phyloP scores from a whole-genome alignment of 2,329 filamentous ascomycete species.

The Chrysosporium queenslandicum region DNA sequence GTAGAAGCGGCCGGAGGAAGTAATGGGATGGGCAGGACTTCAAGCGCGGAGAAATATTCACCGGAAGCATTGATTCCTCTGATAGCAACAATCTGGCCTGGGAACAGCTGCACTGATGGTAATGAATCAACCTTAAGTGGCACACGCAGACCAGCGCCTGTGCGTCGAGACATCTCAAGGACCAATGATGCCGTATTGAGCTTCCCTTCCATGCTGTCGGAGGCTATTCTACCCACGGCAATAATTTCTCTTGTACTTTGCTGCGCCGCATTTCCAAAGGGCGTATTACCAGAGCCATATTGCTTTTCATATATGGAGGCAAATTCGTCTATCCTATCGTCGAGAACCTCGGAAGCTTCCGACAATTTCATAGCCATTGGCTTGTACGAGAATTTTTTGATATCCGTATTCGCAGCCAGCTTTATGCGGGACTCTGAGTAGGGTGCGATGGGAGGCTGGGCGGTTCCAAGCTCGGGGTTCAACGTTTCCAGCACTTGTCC shows the following conservation, averaged over 20 bases:
- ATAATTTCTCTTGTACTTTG: conserved; percentile 80
- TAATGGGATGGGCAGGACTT: conserved; percentile 65
- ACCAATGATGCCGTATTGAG: conserved; percentile 77
- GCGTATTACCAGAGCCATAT: conserved; percentile 64
- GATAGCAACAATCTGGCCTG: conserved; percentile 84
- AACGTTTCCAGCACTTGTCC: conserved; percentile 76
- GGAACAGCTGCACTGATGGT: conserved; percentile 71
- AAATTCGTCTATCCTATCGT: conserved; percentile 92
- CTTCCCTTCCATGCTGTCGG: conserved; percentile 69
- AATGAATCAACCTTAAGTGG: conserved; percentile 66
- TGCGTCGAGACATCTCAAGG: conserved; percentile 75
- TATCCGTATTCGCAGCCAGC: conserved; percentile 74
- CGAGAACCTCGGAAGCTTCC: conserved; percentile 83
- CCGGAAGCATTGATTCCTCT: conserved; percentile 80
- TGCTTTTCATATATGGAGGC: conserved; percentile 61
- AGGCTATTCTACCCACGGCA: conserved; percentile 83
- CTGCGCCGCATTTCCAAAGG: conserved; percentile 76
- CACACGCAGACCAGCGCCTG: conserved; percentile 70
- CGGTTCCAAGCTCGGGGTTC: conserved; percentile 59
- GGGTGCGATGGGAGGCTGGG: conserved; percentile 61
- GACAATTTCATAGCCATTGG: conserved; percentile 90
- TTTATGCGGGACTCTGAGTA: conserved; percentile 69
- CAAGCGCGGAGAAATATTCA: conserved; percentile 66
- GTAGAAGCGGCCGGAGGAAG: conserved; percentile 64
- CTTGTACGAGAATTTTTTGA: conserved; percentile 84